A percentile compares a stretch with the other conserved stretches of the same genome.
These are phyloP conservation scores for Paxillus involutus DNA, from an alignment of 768 basidiomycete genomes.

Conservation along the genomic window DNA sequence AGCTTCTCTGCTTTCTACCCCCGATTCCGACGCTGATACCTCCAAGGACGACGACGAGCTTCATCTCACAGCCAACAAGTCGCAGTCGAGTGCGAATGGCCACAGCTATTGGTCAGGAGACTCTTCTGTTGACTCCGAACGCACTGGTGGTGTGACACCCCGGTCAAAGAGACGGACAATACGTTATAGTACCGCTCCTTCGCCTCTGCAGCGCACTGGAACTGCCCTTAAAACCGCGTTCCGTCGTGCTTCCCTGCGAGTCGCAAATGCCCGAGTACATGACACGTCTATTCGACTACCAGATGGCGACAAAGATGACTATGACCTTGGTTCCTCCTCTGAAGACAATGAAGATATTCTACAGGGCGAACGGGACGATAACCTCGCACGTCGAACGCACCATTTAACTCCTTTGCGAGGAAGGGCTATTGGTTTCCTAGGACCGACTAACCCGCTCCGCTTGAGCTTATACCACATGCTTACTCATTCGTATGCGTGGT, in stretches of 20 bases:
- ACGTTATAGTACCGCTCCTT: constrained; percentile 54
- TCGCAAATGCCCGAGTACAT: constrained; percentile 73
- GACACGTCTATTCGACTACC: constrained; percentile 58
- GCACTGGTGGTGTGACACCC: constrained; percentile 39
- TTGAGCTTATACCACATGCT: constrained; percentile 66
- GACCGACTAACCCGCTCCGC: constrained; percentile 65
- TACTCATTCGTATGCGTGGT: constrained; percentile 60
- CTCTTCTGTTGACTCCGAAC: constrained; percentile 46
- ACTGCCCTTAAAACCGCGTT: constrained; percentile 59
- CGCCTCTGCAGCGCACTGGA: constrained; percentile 61
- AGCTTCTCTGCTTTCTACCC: constrained; percentile 45
- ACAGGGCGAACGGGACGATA: constrained; percentile 25
- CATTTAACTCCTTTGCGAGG: constrained; percentile 62
- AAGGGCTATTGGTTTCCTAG: constrained; percentile 74
- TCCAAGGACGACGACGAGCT: constrained; percentile 59
- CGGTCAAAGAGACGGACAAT: constrained; percentile 37
- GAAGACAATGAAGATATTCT: constrained; percentile 39
- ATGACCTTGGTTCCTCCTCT: constrained; percentile 25
- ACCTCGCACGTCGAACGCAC: constrained; percentile 41
- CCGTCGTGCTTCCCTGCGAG: constrained; percentile 67
- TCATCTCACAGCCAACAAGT: constrained; percentile 55
- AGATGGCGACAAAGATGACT: constrained; percentile 43
- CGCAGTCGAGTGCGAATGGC: constrained; percentile 31
- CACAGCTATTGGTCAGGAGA: constrained; percentile 26
- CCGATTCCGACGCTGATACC: constrained; percentile 36